Evolutionary conservation across 2,329 filamentous ascomycete genomes (phyloP).

Genomic region (Cytospora mali): DNA sequence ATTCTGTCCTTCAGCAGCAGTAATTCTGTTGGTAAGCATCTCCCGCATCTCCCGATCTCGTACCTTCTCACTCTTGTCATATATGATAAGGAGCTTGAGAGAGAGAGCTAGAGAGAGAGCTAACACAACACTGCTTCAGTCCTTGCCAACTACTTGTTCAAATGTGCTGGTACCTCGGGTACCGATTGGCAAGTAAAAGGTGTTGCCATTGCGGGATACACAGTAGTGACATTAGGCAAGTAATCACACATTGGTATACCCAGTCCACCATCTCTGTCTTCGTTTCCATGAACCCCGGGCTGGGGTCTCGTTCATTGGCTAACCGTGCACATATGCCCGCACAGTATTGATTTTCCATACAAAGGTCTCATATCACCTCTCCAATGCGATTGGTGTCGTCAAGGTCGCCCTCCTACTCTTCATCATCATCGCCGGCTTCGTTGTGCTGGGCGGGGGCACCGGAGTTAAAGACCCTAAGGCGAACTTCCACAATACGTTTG

Average conservation of each 20-base stretch:
- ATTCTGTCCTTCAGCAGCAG: constrained; percentile 60
- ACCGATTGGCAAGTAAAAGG: constrained; percentile 16
- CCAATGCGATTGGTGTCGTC: constrained; percentile 7
- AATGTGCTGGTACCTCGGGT: constrained; percentile 1
- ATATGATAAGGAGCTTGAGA: too few species aligned
- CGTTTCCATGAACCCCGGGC: neutral
- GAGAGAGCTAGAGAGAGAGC: neutral
- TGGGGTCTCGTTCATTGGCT: neutral
- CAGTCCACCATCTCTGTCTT: neutral
- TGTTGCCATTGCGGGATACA: constrained; percentile 14
- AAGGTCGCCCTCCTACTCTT: constrained; percentile 8
- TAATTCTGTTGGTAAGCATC: constrained; percentile 51
- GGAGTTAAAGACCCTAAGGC: constrained; percentile 1
- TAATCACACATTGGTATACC: neutral
- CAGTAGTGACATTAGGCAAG: constrained; percentile 52
- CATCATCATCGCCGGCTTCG: constrained; percentile 12
- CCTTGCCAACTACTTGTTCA: constrained; percentile 7
- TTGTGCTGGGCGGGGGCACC: constrained; percentile 11
- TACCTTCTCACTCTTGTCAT: too few species aligned
- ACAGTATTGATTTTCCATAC: constrained; percentile 50
- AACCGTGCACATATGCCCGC: neutral
- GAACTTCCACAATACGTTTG: constrained; percentile 11
- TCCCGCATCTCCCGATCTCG: neutral
- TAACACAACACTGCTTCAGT: neutral
- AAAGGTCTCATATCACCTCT: constrained; percentile 53